Evolutionary conservation across 2,329 filamentous ascomycete genomes (phyloP).

Genomic region (Colletotrichum spinosum): DNA sequence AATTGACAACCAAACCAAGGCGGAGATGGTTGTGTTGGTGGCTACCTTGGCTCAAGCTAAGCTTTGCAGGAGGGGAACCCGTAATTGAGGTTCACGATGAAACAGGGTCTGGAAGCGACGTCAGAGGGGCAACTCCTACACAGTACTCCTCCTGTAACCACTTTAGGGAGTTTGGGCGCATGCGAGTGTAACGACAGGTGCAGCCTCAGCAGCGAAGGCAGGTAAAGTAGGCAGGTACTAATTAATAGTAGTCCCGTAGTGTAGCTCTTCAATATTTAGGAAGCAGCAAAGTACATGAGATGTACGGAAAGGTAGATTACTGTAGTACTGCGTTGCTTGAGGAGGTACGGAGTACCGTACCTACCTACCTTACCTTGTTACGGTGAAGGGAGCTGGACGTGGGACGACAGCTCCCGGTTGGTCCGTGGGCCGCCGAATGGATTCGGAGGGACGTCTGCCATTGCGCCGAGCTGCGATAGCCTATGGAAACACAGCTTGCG

Average conservation of each 20-base stretch:
- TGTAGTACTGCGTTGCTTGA: background rate
- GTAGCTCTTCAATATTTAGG: no score
- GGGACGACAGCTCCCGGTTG: constrained; percentile 26
- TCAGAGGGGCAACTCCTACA: constrained; percentile 29
- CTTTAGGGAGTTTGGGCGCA: no score
- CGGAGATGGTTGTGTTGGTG: constrained; percentile 3
- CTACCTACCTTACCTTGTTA: constrained; percentile 20
- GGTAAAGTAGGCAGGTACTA: no score
- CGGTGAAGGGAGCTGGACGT: constrained; percentile 27
- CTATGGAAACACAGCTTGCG: constrained; percentile 5
- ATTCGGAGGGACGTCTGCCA: constrained; percentile 7
- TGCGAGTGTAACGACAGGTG: no score
- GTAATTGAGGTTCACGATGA: constrained; percentile 29
- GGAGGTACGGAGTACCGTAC: background rate
- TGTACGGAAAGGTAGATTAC: no score
- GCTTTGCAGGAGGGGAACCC: constrained; percentile 32
- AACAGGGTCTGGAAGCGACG: constrained; percentile 32
- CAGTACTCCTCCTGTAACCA: background rate
- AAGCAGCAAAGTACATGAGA: no score
- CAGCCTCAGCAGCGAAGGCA: no score
- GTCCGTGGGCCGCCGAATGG: constrained; percentile 33
- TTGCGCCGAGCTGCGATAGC: constrained; percentile 21
- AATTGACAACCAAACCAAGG: background rate
- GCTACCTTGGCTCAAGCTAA: constrained; percentile 11
- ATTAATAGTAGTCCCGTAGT: no score